Conservation (phyloP, 2,329 filamentous ascomycete species). For the Penicillium sp. region DNA sequence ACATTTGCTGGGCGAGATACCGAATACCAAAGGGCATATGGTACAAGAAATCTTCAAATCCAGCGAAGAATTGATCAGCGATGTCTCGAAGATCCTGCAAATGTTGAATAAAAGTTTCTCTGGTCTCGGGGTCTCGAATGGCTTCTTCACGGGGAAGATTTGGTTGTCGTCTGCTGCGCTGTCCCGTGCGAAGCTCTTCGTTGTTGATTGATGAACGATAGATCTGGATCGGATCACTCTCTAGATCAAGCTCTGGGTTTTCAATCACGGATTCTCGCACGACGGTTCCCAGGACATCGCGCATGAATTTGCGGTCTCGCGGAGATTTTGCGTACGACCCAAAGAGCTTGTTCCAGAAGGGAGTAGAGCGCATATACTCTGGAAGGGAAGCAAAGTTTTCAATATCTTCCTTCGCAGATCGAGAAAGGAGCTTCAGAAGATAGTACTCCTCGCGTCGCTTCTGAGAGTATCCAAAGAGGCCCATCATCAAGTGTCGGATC, state of each 20-base stretch:
- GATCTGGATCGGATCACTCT: conserved; percentile 97
- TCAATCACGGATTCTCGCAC: conserved; percentile 93
- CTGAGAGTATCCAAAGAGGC: conserved; percentile 94
- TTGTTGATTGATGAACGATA: conserved; percentile 96
- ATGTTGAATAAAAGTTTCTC: conserved; percentile 90
- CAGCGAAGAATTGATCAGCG: conserved; percentile 83
- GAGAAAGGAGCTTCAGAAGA: conserved; percentile 81
- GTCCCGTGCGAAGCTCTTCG: conserved; percentile 90
- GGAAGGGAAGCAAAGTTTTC: conserved; percentile 73
- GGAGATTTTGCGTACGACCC: conserved; percentile 88
- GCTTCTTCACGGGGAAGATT: conserved; percentile 90
- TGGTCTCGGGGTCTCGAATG: conserved; percentile 93
- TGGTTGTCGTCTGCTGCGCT: conserved; percentile 76
- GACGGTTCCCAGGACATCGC: conserved; percentile 80
- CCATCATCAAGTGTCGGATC: conserved; percentile 93
- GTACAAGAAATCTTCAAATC: conserved; percentile 79
- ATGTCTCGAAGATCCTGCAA: conserved; percentile 93
- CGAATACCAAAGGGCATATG: conserved; percentile 93
- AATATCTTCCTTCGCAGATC: conserved; percentile 84
- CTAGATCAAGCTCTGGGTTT: conserved; percentile 85
- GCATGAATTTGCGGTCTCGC: conserved; percentile 87
- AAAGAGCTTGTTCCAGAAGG: conserved; percentile 89
- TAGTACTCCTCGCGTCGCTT: conserved; percentile 98
- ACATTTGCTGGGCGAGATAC: conserved; percentile 84
- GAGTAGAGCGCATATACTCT: conserved; percentile 86